A percentile compares a stretch with the other conserved stretches of the same genome.
These are phyloP conservation scores for Torrubiella hemipterigena DNA, from an alignment of 2,329 filamentous ascomycete species.

Conservation along the genomic window DNA sequence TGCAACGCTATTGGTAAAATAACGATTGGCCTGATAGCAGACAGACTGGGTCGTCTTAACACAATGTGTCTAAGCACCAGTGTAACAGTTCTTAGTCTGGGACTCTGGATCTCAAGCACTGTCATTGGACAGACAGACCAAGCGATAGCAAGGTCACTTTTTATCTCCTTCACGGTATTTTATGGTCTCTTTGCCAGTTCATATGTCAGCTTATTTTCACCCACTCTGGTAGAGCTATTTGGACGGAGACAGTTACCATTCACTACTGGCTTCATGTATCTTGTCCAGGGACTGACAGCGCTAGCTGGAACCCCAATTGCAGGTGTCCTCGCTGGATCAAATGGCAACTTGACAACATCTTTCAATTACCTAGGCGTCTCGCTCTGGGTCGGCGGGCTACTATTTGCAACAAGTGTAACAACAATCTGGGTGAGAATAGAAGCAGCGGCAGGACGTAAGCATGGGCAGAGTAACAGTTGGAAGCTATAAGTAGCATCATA, in stretches of 20 bases:
- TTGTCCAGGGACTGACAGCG: background rate
- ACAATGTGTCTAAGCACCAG: constrained; percentile 16
- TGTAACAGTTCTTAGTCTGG: background rate
- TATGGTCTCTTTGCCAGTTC: background rate
- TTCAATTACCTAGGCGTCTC: too few species aligned
- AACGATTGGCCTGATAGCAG: constrained; percentile 22
- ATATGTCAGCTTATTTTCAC: background rate
- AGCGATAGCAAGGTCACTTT: background rate
- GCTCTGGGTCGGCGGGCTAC: too few species aligned
- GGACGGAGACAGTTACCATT: background rate
- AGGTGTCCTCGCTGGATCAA: too few species aligned
- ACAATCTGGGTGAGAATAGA: too few species aligned
- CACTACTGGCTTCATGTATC: background rate
- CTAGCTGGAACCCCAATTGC: background rate
- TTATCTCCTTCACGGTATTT: background rate
- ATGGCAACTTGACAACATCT: too few species aligned
- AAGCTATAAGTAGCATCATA: too few species aligned
- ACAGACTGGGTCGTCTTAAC: constrained; percentile 24
- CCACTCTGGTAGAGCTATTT: background rate
- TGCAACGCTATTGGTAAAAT: constrained; percentile 25
- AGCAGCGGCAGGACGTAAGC: too few species aligned
- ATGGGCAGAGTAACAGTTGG: too few species aligned
- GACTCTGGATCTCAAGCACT: background rate
- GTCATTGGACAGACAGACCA: too few species aligned
- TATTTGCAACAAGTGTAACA: too few species aligned